These are phyloP conservation scores for Lichenothelia convexa DNA, from an alignment of 495 filamentous ascomycete species.

Conservation along the genomic window DNA sequence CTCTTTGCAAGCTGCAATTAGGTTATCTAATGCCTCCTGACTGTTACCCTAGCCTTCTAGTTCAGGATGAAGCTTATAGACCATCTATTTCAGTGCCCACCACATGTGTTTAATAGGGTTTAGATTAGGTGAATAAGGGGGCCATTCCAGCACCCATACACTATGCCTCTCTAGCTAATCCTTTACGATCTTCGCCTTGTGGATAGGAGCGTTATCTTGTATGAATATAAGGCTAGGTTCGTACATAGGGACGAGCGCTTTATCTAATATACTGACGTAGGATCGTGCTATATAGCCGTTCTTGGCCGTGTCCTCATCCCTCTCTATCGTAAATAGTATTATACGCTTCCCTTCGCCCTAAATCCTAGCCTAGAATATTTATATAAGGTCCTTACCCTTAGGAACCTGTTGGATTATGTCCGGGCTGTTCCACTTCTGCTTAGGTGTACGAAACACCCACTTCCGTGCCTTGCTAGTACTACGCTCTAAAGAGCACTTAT, in stretches of 20 bases:
- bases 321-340: neutral
- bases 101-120: slow-evolving; percentile 7
- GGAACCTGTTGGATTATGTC: neutral
- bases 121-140: slow-evolving; percentile 6
- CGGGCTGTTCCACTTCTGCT: neutral
- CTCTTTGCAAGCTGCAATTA: neutral
- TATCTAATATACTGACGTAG: neutral
- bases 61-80: slow-evolving; percentile 4
- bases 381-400: neutral
- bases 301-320: neutral
- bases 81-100: slow-evolving; percentile 2
- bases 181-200: neutral
- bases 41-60: neutral
- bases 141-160: slow-evolving; percentile 4
- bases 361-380: slow-evolving; percentile 1
- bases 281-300: neutral
- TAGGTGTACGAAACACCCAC: slow-evolving; percentile 2
- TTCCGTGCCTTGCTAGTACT: neutral
- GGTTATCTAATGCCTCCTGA: neutral
- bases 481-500: slow-evolving; percentile 1
- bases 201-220: slow-evolving; percentile 4
- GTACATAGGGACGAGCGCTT: neutral
- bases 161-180: slow-evolving; percentile 4
- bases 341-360: neutral
- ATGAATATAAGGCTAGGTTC: slow-evolving; percentile 4